A percentile compares a stretch with the other conserved stretches of the same genome.
Conservation (phyloP, 805 yeast species). For the Metschnikowia kunwiensis region DNA sequence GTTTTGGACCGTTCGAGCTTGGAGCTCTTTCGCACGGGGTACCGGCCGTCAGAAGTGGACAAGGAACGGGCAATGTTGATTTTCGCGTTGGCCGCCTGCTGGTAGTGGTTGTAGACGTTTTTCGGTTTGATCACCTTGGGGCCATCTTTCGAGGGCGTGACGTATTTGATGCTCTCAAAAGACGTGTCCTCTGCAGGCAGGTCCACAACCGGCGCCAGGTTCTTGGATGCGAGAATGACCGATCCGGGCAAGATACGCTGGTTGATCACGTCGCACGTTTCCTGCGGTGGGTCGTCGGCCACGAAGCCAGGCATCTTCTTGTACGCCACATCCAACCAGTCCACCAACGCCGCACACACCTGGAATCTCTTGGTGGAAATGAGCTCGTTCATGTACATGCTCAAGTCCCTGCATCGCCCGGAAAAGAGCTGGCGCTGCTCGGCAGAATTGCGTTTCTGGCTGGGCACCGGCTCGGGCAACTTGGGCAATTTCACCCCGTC, state of each 20-base stretch:
- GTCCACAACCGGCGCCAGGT: slow-evolving; percentile 1
- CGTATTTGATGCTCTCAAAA: slow-evolving; percentile 2
- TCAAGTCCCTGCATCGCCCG: slow-evolving; percentile 39
- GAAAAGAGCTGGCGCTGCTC: slow-evolving; percentile 15
- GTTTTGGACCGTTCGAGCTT: slow-evolving; percentile 10
- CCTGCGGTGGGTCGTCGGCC: slow-evolving; percentile 14
- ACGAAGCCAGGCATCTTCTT: slow-evolving; percentile 28
- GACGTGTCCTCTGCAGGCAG: neutral
- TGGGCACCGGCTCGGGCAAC: slow-evolving; percentile 48
- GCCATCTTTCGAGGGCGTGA: slow-evolving; percentile 6
- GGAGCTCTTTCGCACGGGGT: slow-evolving; percentile 6
- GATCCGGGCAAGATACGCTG: slow-evolving; percentile 19
- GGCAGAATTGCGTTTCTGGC: slow-evolving; percentile 21
- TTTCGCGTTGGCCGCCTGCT: slow-evolving; percentile 21
- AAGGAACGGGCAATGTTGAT: slow-evolving; percentile 12
- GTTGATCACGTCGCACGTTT: slow-evolving; percentile 12
- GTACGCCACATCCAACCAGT: slow-evolving; percentile 28
- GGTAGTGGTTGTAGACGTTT: slow-evolving; percentile 34
- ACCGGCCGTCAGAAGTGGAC: slow-evolving; percentile 12
- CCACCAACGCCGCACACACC: slow-evolving; percentile 24
- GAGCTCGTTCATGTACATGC: slow-evolving; percentile 37
- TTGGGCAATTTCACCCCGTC: slow-evolving; percentile 29
- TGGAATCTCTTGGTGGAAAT: slow-evolving; percentile 30
- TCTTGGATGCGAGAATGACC: slow-evolving; percentile 15
- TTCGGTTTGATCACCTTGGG: slow-evolving; percentile 23